A percentile compares a stretch with the other conserved stretches of the same genome.
Conservation (phyloP, 2,329 filamentous ascomycete genomes). For the Alternaria brassicae region DNA sequence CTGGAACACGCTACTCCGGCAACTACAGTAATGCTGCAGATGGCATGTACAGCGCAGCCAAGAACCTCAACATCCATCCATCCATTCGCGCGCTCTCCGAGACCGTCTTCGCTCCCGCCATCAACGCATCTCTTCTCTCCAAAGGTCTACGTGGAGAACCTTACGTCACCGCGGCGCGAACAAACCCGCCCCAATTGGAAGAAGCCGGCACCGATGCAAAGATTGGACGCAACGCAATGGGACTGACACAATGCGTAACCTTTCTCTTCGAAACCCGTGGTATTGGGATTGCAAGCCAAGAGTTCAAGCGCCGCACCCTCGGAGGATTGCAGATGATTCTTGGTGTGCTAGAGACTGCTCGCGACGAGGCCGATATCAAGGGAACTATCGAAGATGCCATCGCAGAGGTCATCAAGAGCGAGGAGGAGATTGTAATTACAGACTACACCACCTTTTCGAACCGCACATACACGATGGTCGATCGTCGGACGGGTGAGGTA, state of each 20-base stretch:
- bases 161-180: slow-evolving; percentile 42
- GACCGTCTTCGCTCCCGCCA: slow-evolving; percentile 43
- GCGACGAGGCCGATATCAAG: slow-evolving; percentile 38
- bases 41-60: slow-evolving; percentile 46
- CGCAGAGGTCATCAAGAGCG: slow-evolving; percentile 31
- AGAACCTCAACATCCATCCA: slow-evolving; percentile 48
- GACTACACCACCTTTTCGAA: slow-evolving; percentile 38
- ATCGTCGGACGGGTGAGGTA: slow-evolving; percentile 39
- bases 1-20: slow-evolving; percentile 32
- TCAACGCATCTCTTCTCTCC: slow-evolving; percentile 37
- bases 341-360: slow-evolving; percentile 44
- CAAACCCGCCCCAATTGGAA: slow-evolving; percentile 31
- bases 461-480: slow-evolving; percentile 46
- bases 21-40: slow-evolving; percentile 47
- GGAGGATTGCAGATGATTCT: slow-evolving; percentile 46
- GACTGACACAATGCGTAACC: slow-evolving; percentile 44
- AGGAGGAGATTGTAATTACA: slow-evolving; percentile 42
- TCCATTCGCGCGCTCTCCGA: slow-evolving; percentile 46
- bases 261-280: slow-evolving; percentile 49
- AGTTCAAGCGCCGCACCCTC: slow-evolving; percentile 43
- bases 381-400: slow-evolving; percentile 40
- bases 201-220: slow-evolving; percentile 49
- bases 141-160: slow-evolving; percentile 44
- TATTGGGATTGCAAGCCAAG: slow-evolving; percentile 46
- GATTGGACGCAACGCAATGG: slow-evolving; percentile 50